phyloP scores from a whole-genome alignment of 768 basidiomycete genomes.

The Tulasnella sp. region DNA sequence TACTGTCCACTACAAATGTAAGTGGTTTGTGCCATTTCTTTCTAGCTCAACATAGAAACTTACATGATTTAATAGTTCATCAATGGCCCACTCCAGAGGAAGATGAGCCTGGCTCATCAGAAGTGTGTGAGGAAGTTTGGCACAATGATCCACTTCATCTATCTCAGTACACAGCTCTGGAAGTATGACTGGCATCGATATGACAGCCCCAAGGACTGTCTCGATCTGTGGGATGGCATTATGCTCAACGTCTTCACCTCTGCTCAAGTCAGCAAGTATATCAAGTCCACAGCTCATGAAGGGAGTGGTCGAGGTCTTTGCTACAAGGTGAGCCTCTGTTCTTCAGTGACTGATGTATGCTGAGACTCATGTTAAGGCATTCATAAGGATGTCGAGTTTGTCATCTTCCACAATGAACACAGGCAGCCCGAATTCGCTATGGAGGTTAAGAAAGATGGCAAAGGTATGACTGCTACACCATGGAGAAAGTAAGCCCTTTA shows the following conservation, averaged over 20 bases:
- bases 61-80: neutral
- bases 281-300: neutral
- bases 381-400: neutral
- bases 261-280: neutral
- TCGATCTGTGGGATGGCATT: neutral
- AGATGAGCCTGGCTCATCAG: neutral
- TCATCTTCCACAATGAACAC: neutral
- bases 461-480: neutral
- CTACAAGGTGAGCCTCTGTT: neutral
- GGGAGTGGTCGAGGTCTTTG: slow-evolving; percentile 1
- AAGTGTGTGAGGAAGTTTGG: neutral
- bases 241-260: slow-evolving; percentile 3
- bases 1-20: neutral
- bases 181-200: neutral
- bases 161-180: neutral
- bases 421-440: neutral
- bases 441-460: slow-evolving; percentile 1
- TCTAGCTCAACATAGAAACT: neutral
- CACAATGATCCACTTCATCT: neutral
- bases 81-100: neutral
- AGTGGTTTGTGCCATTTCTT: neutral
- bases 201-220: neutral
- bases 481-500: neutral
- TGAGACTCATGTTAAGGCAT: neutral
- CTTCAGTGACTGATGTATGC: neutral